Evolutionary conservation across 176 grass and related monocot species (phyloP), one percentile per base, ranked within the genome.

Genomic region (Neostapfia colusana): DNA sequence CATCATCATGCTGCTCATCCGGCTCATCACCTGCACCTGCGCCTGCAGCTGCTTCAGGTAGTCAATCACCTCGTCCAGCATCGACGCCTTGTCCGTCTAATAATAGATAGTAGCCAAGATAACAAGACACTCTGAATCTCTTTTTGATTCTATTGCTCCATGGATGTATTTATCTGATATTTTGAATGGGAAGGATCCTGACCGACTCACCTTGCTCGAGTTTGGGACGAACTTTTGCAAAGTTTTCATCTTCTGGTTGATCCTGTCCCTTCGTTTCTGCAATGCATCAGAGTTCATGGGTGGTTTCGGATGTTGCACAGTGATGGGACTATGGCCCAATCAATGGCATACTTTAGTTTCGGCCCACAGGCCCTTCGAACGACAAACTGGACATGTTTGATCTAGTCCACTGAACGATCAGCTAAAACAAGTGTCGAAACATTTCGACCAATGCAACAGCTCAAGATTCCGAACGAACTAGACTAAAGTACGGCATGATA

Each of bases 61-160:
- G 53, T 90, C 91, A 81, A 99, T 95, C 85, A 78, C 95, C 91
- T 99, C 95, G 64, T 92, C 95, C 36, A 99, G 87, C 91, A 99
- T 95, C 56, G 95, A 99, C 65, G 95, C 95, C 73, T 99, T 99
- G 87, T 95, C 95, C 7, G 87, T 90, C 95, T 99, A 67, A 35
- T 2, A 35, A 31, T 31, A 31, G 31, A n/a, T 2, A 71, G 13
- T 25, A 26, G 40, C 40, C 27, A 67, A 11, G 8, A 11, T 21
- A 39, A 75, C 9, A 10, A 49, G 10, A 11, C 8, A 6, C 27
- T 21, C 51, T 2, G 71, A 23, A 17, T 26, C 7, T 37, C 2
- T 17, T 61, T 21, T 54, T 12, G 6, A 56, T 23, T 21, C 9
- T 10, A 1, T 67, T 1, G 13, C 24, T 23, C 41, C 14, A 5